Base-by-base conservation (phyloP, 768 basidiomycete species). In the Amyloporia xantha region DNA sequence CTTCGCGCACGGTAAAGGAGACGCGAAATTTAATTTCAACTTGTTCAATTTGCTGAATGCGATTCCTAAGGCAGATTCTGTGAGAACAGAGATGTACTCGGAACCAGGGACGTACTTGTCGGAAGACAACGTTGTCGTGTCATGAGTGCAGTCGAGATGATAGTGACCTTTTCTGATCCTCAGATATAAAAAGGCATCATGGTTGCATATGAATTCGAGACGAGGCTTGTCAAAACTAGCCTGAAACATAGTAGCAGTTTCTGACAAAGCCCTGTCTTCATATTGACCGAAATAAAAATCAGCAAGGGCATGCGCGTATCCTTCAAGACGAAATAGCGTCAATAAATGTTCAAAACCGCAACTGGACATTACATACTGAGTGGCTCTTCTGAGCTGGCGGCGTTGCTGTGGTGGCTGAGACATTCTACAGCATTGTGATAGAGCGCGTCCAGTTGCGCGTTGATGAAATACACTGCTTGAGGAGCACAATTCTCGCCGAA, bases 121-220 rank as follows among this genome's bases (percentile, higher is more conserved):
- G 9, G 15, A 33, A 15, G 15, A 7, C 9, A 15, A 33, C 7
- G 30, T 7, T 33, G 9, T 33, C 7, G 7, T 33, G 30, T 33
- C 30, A n/a, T n/a, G n/a, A 33, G 30, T 33, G 30, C 7, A 44
- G 13, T 64, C 54, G 15, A 47, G 38, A 41, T 61, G 59, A 48
- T 52, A 64, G 37, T 62, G 58, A 20, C 61, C 63, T 15, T 51
- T 46, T 5, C 45, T 43, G 39, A 65, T 50, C n/a, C 52, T 53
- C 25, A 65, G 38, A 13, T 44, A 45, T 23, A 65, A 39, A 10
- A 62, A 39, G 10, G 54, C 63, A 28, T 65, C 58, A 44, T 65
- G 64, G 48, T 65, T 64, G 49, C 64, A 65, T 24, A 64, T 47
- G 51, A 65, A 65, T 35, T 59, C 52, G 26, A 65, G 28, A 3